Conservation (phyloP, 495 filamentous ascomycete genomes). For the Jackrogersella minutella region DNA sequence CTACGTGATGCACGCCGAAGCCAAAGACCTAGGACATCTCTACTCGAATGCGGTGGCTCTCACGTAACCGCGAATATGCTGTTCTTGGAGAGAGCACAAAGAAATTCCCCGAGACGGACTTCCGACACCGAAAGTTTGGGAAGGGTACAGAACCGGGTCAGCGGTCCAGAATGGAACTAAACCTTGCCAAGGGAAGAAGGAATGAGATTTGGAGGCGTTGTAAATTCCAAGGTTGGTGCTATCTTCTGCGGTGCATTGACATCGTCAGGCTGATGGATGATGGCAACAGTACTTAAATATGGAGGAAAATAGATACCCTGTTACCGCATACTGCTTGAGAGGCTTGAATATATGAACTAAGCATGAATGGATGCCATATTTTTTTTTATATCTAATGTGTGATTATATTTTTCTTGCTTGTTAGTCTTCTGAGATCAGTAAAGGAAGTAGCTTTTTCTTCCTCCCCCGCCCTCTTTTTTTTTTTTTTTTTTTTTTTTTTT, state of each 20-base stretch:
- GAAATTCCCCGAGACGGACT: not conserved
- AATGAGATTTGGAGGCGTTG: slow-evolving; percentile 37
- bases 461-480: too few species aligned
- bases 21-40: not conserved
- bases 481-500: too few species aligned
- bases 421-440: too few species aligned
- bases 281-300: slow-evolving; percentile 31
- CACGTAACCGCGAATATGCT: not conserved
- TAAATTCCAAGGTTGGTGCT: slow-evolving; percentile 38
- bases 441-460: too few species aligned
- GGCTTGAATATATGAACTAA: slow-evolving; percentile 33
- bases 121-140: slow-evolving; percentile 6
- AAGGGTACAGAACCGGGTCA: slow-evolving; percentile 8
- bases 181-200: slow-evolving; percentile 25
- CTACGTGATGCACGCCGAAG: not conserved
- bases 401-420: not conserved
- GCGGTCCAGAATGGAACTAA: not conserved
- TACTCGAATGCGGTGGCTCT: slow-evolving; percentile 1
- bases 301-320: slow-evolving; percentile 45
- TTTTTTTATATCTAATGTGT: not conserved
- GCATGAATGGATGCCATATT: slow-evolving; percentile 4
- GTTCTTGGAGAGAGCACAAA: not conserved
- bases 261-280: slow-evolving; percentile 26
- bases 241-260: slow-evolving; percentile 33
- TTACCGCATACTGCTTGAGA: slow-evolving; percentile 20